Base-by-base conservation (phyloP, 352 stramenopile species). In the Phytophthora sojae region DNA sequence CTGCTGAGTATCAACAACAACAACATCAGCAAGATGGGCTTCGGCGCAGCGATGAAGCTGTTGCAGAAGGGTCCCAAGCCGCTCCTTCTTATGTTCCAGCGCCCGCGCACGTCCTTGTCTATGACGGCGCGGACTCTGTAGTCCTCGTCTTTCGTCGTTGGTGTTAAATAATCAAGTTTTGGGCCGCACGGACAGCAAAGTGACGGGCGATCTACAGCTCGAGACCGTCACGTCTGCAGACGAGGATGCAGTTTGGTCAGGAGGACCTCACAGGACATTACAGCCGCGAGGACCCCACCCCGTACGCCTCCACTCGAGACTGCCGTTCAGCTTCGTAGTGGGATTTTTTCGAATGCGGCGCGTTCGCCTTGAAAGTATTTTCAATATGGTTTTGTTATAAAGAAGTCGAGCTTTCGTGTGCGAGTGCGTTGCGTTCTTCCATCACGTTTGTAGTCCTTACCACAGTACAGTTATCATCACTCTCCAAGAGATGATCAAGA, bases 11-110 rank as follows among this genome's bases (percentile, higher is more conserved):
- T 96, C 64, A 96, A 96, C 77, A 94, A 96, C 80, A 94, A 96
- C 77, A 95, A 96, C 75, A 96, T 96, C 67, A 94, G 86, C 75
- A 94, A 94, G 64, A 96, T 96, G 86, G 89, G 89, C 49, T 96
- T 96, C 65, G 88, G 86, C 8, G 64, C 89, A 23, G 88, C 89
- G 15, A 96, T 96, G 89, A 89, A 91, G 55, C 62, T 96, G 64
- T 70, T 96, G 35, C 88, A 96, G 69, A 94, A 93, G 61, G 88
- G 89, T 17, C 89, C 89, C 0, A 96, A 96, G 76, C 89, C 89
- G 53, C 73, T 96, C 51, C 58, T 96, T 61, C 77, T 96, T 37
- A 96, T 95, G 84, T 96, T 96, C 69, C 87, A 95, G 67, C 83
- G 88, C 50, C 87, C 87, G 26, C 77, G 80, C 19, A 35, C 74